Base-by-base conservation (phyloP, 139 green algal species). In the Ettlia oleoabundans region DNA sequence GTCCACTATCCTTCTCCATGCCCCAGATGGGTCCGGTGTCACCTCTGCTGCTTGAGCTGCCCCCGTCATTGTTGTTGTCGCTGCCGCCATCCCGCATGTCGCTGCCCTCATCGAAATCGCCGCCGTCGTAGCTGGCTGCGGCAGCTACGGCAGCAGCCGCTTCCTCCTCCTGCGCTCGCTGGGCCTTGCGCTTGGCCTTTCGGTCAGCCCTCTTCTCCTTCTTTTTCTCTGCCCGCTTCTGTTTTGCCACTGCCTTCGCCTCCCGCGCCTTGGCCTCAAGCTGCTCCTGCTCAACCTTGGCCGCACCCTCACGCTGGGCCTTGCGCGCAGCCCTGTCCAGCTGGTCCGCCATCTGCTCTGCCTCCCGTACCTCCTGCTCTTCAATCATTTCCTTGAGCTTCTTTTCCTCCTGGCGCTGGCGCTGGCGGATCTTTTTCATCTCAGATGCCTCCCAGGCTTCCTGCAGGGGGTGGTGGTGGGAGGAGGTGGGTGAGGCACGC, bases 361-460 rank as follows among this genome's bases (percentile, higher is more conserved):
- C 47, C 55, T 65, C 18, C 55, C 30, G 18, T 15, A 22, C 55
- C 18, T 28, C 55, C 55, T 65, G 55, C 55, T 65, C 18, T 22
- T 74, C 66, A 10, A 38, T 38, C 38, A 74, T 74, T 38, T 74
- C 35, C 24, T 52, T 9, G 37, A 74, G 66, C 66, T 53, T 51
- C 38, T n/a, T 38, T 0, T 24, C 35, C 38, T 74, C 35, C 8
- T 22, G 38, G 24, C 15, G 37, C 66, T 74, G 66, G 22, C 33
- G 38, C 28, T 22, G 38, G 6, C 8, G 3, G 38, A 74, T 24
- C 66, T 55, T 32, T 6, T 37, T 24, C 66, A 33, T 19, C 66
- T 74, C 2, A 21, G 32, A 6, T 7, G 63, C 63, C 63, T 70
- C 63, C 63, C 63, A 70, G 30, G 30, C n/a, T 43, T 42, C 32